Evolutionary conservation across 108 stramenopile species (phyloP), one percentile per base, ranked within the genome.

Genomic region (Skeletonema menzelii): DNA sequence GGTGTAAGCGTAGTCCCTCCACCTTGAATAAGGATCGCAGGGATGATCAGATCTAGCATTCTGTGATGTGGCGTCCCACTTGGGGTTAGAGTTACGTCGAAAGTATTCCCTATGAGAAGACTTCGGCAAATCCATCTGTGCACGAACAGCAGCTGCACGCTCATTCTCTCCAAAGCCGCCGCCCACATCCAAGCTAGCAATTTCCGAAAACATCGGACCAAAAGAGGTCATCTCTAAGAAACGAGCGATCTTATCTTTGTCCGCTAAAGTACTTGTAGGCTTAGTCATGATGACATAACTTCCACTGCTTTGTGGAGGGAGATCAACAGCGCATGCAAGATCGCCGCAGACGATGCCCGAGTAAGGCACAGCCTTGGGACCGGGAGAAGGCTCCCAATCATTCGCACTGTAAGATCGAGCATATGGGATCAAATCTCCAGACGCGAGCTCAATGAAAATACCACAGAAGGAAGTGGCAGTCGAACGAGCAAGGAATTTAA

Each of bases 341-440:
- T 14, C 37, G n/a, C 56, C 40, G 7, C 67, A 61, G 17, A 26
- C 40, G 27, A 76, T 70, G 2, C 31, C 65, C 14, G 44, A 19
- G 20, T 20, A 22, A 5, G 63, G 42, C 37, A 4, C 35, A 8
- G 80, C 69, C 35, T 72, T 75, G 15, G 67, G 70, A 37, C 90
- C 88, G 24, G 73, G 66, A 56, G 67, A 56, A 10, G 67, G 42
- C 53, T 93, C 88, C 92, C 92, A 93, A 27, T 75, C 67, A 10
- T 72, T 56, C 12, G 87, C 87, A 66, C 85, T 69, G 66, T 93
- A 93, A 5, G 85, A 86, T 26, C 91, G 73, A 17, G 73, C 91
- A 49, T 87, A 67, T 2, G 91, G 91, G 35, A 85, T 79, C 20
- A 84, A 46, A 63, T 32, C 5, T 7, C 53, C 72, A 6, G 31